Evolutionary conservation across 2,329 filamentous ascomycete species (phyloP).

Genomic region (Fusarium chaquense): DNA sequence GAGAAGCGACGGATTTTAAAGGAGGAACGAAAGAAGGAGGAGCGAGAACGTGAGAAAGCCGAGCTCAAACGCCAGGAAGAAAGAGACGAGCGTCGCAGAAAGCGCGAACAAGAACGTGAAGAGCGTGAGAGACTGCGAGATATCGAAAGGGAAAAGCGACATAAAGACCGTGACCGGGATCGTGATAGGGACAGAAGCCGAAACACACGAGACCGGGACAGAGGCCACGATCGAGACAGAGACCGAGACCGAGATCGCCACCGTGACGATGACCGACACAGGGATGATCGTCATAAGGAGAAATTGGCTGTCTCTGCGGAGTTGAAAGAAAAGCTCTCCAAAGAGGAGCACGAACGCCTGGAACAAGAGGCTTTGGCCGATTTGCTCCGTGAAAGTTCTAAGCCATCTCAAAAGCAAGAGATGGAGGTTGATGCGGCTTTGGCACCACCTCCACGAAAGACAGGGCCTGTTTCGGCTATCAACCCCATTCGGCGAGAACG

Average conservation of each 20-base stretch:
- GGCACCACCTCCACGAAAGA: conserved; percentile 65
- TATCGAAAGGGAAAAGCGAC: conserved; percentile 55
- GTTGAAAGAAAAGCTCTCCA: conserved; percentile 66
- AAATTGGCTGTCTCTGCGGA: conserved; percentile 58
- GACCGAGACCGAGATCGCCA: conserved; percentile 48
- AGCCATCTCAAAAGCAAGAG: conserved; percentile 62
- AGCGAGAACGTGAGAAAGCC: conserved; percentile 62
- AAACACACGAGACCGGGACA: conserved; percentile 47
- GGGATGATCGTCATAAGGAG: conserved; percentile 51
- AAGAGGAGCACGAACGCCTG: conserved; percentile 68
- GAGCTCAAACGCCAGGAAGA: conserved; percentile 64
- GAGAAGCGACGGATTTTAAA: conserved; percentile 70
- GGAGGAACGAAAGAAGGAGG: conserved; percentile 66
- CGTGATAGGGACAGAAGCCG: conserved; percentile 53
- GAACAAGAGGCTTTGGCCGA: conserved; percentile 70
- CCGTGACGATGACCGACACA: conserved; percentile 48
- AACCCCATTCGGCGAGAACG: conserved; percentile 65
- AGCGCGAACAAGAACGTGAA: conserved; percentile 66
- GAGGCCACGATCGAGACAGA: conserved; percentile 47
- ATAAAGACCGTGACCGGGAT: conserved; percentile 55
- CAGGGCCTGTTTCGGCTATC: conserved; percentile 68
- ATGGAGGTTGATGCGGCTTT: conserved; percentile 68
- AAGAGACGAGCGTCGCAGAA: conserved; percentile 61
- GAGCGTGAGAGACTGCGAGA: conserved; percentile 64
- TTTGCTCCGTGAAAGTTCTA: conserved; percentile 69